Evolutionary conservation across 345 rosid species (phyloP).

Genomic region (Erucastrum elatum): DNA sequence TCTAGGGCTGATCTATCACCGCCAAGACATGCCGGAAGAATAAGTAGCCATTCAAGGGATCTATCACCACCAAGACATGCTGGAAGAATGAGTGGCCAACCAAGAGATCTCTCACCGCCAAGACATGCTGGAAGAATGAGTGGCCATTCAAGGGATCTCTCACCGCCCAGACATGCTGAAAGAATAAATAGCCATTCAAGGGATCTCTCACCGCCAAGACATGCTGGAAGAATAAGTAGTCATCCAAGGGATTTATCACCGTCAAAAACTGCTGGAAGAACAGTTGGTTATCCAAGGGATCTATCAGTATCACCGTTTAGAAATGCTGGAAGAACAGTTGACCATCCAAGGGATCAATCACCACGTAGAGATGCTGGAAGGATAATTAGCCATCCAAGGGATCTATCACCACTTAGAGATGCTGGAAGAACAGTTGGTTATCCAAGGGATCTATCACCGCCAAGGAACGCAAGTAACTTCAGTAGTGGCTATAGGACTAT

Average conservation of each 20-base stretch:
- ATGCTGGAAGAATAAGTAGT: not conserved
- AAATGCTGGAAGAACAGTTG: no score
- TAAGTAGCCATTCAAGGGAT: not conserved
- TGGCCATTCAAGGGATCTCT: slow-evolving; percentile 14
- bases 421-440: not conserved
- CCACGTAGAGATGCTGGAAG: not conserved
- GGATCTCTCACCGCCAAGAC: slow-evolving; percentile 28
- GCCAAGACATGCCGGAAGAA: not conserved
- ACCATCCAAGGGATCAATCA: no score
- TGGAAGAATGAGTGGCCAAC: not conserved
- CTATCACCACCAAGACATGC: not conserved
- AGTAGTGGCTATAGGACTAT: slow-evolving; percentile 27
- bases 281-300: not conserved
- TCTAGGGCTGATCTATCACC: not conserved
- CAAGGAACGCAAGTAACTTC: slow-evolving; percentile 15
- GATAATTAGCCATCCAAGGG: not conserved
- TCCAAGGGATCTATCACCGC: slow-evolving; percentile 8
- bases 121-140: not conserved
- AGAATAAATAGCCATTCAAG: not conserved
- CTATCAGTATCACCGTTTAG: not conserved
- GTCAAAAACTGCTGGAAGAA: not conserved
- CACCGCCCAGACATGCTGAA: slow-evolving; percentile 5
- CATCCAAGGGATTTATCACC: slow-evolving; percentile 32
- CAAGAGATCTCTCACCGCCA: slow-evolving; percentile 30
- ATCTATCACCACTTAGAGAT: slow-evolving; percentile 29